Evolutionary conservation across 2,329 filamentous ascomycete species (phyloP).

Genomic region (Falciphora oryzae): DNA sequence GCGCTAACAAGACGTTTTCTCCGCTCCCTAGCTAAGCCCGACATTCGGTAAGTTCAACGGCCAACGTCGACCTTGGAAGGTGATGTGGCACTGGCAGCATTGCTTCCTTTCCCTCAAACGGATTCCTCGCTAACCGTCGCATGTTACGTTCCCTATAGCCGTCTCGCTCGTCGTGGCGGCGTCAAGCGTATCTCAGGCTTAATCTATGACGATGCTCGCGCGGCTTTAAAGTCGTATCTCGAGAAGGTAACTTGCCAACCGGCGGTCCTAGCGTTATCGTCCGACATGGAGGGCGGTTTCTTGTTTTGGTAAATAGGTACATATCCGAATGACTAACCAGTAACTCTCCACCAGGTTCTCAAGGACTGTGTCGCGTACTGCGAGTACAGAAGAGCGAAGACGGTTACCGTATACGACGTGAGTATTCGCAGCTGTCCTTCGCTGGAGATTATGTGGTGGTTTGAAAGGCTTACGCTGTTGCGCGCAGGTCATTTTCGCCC

Average conservation of each 20-base stretch:
- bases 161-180: slow-evolving; percentile 68
- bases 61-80: neutral
- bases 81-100: neutral
- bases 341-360: slow-evolving; percentile 21
- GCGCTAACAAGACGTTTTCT: neutral
- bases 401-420: slow-evolving; percentile 57
- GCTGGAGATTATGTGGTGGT: too few species aligned
- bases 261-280: neutral
- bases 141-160: slow-evolving; percentile 33
- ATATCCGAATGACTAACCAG: neutral
- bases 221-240: slow-evolving; percentile 44
- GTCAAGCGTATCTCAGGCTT: slow-evolving; percentile 63
- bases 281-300: neutral
- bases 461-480: slow-evolving; percentile 8
- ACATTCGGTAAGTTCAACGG: slow-evolving; percentile 39
- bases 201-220: slow-evolving; percentile 59
- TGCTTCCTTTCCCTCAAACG: slow-evolving; percentile 2
- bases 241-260: slow-evolving; percentile 28
- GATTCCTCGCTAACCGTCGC: slow-evolving; percentile 8
- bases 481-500: slow-evolving; percentile 46
- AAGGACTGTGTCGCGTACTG: slow-evolving; percentile 41
- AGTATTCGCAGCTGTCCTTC: slow-evolving; percentile 19
- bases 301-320: neutral
- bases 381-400: slow-evolving; percentile 53
- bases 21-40: slow-evolving; percentile 40